Percentiles rank a stretch among this genome's conserved stretches.
Conservation (phyloP, 2,329 filamentous ascomycete genomes). For the Helotiales sp. region DNA sequence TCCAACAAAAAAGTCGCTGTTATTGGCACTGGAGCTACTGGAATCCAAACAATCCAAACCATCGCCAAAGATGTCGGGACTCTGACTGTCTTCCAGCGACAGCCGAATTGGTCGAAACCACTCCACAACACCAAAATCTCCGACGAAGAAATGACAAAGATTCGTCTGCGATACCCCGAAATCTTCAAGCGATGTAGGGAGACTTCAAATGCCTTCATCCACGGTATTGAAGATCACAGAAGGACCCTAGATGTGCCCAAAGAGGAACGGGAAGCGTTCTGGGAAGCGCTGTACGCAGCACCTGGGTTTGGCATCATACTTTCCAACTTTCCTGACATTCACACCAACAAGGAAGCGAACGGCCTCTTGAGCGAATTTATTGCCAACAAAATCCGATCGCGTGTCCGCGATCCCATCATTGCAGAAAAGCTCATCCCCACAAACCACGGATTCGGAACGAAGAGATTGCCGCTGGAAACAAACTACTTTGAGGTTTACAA, state of each 20-base stretch:
- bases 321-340: constrained; percentile 39
- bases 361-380: constrained; percentile 40
- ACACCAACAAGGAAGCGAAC: constrained; percentile 41
- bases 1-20: constrained; percentile 57
- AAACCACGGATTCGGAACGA: constrained; percentile 38
- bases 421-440: constrained; percentile 46
- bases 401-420: constrained; percentile 45
- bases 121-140: constrained; percentile 27
- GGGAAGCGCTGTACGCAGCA: constrained; percentile 43
- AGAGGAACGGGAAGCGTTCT: constrained; percentile 42
- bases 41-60: constrained; percentile 36
- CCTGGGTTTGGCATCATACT: constrained; percentile 48
- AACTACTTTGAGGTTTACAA: constrained; percentile 45
- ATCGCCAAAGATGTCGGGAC: constrained; percentile 46
- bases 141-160: constrained; percentile 35
- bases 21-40: constrained; percentile 51
- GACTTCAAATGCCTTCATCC: constrained; percentile 41
- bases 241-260: constrained; percentile 43
- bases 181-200: constrained; percentile 41
- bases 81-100: constrained; percentile 59
- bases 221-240: constrained; percentile 36
- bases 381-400: constrained; percentile 45
- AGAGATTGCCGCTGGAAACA: constrained; percentile 27
- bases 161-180: constrained; percentile 40
- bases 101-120: constrained; percentile 50